Evolutionary conservation across 768 basidiomycete species (phyloP).

Genomic region (Sporobolomyces phaffii): DNA sequence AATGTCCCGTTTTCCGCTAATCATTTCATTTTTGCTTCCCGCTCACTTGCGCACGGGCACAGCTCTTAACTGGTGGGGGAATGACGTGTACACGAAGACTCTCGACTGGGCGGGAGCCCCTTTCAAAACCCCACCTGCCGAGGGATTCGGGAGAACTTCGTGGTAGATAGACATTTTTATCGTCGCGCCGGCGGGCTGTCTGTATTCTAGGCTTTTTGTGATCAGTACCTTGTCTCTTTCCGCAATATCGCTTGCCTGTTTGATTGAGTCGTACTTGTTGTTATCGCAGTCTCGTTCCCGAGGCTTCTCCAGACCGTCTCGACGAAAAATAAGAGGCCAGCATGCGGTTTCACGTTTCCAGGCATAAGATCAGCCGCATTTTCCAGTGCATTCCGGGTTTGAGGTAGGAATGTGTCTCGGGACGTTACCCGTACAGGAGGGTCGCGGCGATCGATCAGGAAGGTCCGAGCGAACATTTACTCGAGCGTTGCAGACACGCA

Average conservation of each 20-base stretch:
- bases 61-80: conserved; percentile 43
- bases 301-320: no score
- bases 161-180: not conserved
- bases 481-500: no score
- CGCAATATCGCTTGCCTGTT: not conserved
- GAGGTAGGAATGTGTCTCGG: no score
- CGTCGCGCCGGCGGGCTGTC: not conserved
- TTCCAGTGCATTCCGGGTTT: no score
- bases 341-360: no score
- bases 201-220: not conserved
- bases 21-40: conserved; percentile 41
- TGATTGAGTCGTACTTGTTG: no score
- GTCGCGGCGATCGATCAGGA: no score
- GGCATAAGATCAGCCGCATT: no score
- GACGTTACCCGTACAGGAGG: no score
- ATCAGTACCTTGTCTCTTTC: conserved; percentile 1
- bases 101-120: conserved; percentile 31
- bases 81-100: conserved; percentile 38
- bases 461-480: no score
- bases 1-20: conserved; percentile 46
- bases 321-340: no score
- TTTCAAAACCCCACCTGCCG: conserved; percentile 17
- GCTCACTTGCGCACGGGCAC: conserved; percentile 19
- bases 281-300: not conserved
- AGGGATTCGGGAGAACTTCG: conserved; percentile 26